These are phyloP conservation scores for Hygrophorus pudorinus DNA, from an alignment of 768 basidiomycete genomes.

Conservation along the genomic window DNA sequence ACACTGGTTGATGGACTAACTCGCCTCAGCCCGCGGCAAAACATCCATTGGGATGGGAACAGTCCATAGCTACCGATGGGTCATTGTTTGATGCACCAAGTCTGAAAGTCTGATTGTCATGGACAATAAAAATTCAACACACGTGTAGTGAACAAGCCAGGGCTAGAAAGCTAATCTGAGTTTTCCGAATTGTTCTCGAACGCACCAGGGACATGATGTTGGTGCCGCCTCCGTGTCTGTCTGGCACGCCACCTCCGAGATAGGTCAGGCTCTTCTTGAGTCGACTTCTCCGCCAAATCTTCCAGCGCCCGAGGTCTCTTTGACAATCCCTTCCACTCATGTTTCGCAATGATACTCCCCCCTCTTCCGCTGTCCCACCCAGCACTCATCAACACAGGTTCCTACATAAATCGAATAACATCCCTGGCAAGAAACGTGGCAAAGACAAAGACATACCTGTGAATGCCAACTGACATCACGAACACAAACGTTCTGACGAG, in stretches of 20 bases:
- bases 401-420: slow-evolving; percentile 25
- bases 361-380: slow-evolving; percentile 67
- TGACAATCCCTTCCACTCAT: slow-evolving; percentile 91
- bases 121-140: background rate
- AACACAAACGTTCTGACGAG: slow-evolving; percentile 44
- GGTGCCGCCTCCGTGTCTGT: background rate
- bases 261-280: background rate
- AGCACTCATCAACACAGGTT: slow-evolving; percentile 87
- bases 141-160: background rate
- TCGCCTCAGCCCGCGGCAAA: too few relatives aligned
- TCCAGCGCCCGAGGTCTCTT: slow-evolving; percentile 61
- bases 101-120: background rate
- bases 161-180: slow-evolving; percentile 1
- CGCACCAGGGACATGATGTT: slow-evolving; percentile 14
- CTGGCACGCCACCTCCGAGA: background rate
- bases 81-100: too few relatives aligned
- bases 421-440: background rate
- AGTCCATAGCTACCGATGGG: too few relatives aligned
- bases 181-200: slow-evolving; percentile 12
- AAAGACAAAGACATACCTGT: slow-evolving; percentile 33
- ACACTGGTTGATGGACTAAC: too few relatives aligned
- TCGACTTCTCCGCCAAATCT: slow-evolving; percentile 59
- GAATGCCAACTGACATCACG: slow-evolving; percentile 96
- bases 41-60: too few relatives aligned
- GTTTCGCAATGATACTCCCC: slow-evolving; percentile 77